Percentiles rank a stretch among this genome's conserved stretches.
These are phyloP conservation scores for Moricandia moricandioides DNA, from an alignment of 345 rosid species.

Conservation along the genomic window DNA sequence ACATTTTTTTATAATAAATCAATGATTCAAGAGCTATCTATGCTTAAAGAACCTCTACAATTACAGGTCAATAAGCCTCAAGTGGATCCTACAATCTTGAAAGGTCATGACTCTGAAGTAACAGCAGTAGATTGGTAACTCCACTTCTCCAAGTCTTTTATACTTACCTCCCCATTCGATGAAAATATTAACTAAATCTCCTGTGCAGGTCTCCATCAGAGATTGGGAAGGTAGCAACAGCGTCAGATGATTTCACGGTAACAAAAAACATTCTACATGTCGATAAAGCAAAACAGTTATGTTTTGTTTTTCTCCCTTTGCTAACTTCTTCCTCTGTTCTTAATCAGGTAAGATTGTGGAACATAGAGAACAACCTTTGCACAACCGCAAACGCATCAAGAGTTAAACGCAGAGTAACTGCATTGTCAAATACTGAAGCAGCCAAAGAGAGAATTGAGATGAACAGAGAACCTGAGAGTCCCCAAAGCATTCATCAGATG, in stretches of 20 bases:
- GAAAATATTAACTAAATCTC: neutral
- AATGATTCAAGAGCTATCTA: too few species aligned
- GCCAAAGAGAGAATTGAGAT: neutral
- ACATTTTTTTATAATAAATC: too few species aligned
- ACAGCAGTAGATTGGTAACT: neutral
- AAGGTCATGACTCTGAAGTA: neutral
- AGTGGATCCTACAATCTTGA: neutral
- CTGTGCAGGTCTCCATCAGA: neutral
- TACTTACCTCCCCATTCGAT: neutral
- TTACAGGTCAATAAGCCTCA: neutral
- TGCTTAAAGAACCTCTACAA: too few species aligned
- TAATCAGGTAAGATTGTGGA: neutral
- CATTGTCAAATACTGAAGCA: neutral
- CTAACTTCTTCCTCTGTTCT: neutral
- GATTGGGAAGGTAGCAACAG: neutral
- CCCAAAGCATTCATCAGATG: neutral
- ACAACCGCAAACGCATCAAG: neutral
- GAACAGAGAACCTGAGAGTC: neutral
- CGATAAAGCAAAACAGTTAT: neutral
- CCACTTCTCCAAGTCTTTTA: neutral
- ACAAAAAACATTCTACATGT: neutral
- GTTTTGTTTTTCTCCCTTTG: neutral
- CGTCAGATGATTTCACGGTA: neutral
- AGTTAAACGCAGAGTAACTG: neutral
- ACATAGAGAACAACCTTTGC: neutral